Conservation (phyloP, 2,329 filamentous ascomycete species). For the Colletotrichum viniferum region DNA sequence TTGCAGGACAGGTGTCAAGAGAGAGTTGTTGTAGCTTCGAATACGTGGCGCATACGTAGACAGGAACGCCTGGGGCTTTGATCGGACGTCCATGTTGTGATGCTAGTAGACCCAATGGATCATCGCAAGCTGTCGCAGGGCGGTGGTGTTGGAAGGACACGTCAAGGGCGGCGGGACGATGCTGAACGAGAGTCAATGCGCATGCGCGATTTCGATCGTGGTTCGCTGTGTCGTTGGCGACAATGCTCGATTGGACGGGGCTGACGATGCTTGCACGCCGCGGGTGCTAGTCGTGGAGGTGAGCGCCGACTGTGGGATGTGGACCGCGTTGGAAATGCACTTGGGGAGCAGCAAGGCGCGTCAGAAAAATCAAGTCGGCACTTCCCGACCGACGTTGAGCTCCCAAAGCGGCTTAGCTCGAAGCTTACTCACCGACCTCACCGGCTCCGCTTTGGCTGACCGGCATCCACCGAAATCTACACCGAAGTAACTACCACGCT, state of each 20-base stretch:
- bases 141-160: background rate
- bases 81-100: constrained; percentile 50
- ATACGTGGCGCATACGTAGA: constrained; percentile 91
- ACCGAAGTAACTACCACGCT: background rate
- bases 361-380: constrained; percentile 22
- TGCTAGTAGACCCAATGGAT: constrained; percentile 17
- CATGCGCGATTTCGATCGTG: background rate
- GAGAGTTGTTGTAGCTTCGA: constrained; percentile 88
- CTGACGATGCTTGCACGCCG: background rate
- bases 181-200: background rate
- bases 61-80: constrained; percentile 81
- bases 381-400: constrained; percentile 1
- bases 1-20: constrained; percentile 83
- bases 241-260: background rate
- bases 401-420: background rate
- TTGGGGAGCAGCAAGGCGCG: constrained; percentile 15
- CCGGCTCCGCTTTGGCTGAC: background rate
- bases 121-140: constrained; percentile 20
- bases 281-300: constrained; percentile 1
- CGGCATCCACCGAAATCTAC: background rate
- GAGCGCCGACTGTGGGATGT: constrained; percentile 12
- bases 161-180: background rate
- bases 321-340: constrained; percentile 21
- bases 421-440: background rate
- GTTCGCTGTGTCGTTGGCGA: background rate